Percentiles rank a stretch among this genome's conserved stretches.
These are phyloP conservation scores for Cryptosporidium meleagridis DNA, from an alignment of 169 alveolate species.

Conservation along the genomic window DNA sequence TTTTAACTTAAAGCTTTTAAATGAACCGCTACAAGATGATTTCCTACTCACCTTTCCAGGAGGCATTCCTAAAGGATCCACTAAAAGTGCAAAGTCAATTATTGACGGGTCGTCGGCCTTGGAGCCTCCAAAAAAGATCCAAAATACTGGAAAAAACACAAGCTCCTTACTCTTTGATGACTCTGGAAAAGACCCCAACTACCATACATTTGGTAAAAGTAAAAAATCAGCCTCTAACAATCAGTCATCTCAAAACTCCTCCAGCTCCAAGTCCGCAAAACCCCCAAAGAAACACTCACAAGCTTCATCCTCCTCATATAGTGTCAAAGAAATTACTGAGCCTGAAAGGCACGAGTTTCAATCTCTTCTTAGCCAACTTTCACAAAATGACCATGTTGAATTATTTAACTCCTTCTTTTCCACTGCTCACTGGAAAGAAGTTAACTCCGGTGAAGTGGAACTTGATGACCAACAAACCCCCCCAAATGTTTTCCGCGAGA, in stretches of 20 bases:
- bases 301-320: background rate
- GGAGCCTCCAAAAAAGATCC: constrained; percentile 51
- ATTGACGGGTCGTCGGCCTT: background rate
- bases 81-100: background rate
- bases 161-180: background rate
- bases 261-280: background rate
- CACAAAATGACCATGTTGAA: constrained; percentile 72
- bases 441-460: constrained; percentile 69
- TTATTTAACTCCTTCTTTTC: constrained; percentile 44
- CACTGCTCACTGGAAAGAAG: constrained; percentile 73
- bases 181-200: constrained; percentile 6
- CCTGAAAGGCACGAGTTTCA: constrained; percentile 65
- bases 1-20: constrained; percentile 41
- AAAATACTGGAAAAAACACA: constrained; percentile 1
- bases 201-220: background rate
- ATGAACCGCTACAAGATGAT: constrained; percentile 67
- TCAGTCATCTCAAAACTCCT: background rate
- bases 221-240: constrained; percentile 6
- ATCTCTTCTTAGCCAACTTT: constrained; percentile 52
- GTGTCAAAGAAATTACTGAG: constrained; percentile 18
- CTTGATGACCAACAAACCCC: constrained; percentile 73
- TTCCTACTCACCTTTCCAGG: constrained; percentile 39
- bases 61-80: background rate
- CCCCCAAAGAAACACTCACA: background rate
- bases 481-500: constrained; percentile 57